Evolutionary conservation across 305 asterid genomes (phyloP).

Genomic region (Fraxinus nigra): DNA sequence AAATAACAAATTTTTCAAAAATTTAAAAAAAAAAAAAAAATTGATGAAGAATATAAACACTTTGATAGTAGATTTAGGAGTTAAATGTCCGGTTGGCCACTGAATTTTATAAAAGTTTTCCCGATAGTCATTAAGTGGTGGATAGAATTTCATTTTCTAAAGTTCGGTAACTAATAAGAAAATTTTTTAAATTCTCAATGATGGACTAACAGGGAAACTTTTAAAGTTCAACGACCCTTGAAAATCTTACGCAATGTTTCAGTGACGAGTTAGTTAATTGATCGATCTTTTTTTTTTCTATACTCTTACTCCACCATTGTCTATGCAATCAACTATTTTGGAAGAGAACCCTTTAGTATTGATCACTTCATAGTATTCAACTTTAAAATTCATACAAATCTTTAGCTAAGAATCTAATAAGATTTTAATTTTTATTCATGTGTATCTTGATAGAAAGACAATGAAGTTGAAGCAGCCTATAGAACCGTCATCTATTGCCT

Average conservation of each 20-base stretch:
- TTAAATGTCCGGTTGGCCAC: neutral
- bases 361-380: too few relatives aligned
- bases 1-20: too few relatives aligned
- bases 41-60: neutral
- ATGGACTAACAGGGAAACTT: neutral
- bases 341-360: neutral
- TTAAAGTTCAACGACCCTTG: too few relatives aligned
- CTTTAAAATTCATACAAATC: neutral
- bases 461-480: neutral
- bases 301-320: neutral
- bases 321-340: neutral
- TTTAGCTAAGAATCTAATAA: neutral
- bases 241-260: too few relatives aligned
- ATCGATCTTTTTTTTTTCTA: too few relatives aligned
- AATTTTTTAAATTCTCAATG: neutral
- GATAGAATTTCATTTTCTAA: too few relatives aligned
- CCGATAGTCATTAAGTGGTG: neutral
- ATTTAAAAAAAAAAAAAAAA: too few relatives aligned
- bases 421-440: too few relatives aligned
- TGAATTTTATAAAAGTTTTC: too few relatives aligned
- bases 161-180: neutral
- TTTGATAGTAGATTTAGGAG: neutral
- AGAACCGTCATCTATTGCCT: neutral
- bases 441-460: neutral
- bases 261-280: too few relatives aligned